Conservation (phyloP, 805 yeast genomes). For the Priceomyces haplophilus region DNA sequence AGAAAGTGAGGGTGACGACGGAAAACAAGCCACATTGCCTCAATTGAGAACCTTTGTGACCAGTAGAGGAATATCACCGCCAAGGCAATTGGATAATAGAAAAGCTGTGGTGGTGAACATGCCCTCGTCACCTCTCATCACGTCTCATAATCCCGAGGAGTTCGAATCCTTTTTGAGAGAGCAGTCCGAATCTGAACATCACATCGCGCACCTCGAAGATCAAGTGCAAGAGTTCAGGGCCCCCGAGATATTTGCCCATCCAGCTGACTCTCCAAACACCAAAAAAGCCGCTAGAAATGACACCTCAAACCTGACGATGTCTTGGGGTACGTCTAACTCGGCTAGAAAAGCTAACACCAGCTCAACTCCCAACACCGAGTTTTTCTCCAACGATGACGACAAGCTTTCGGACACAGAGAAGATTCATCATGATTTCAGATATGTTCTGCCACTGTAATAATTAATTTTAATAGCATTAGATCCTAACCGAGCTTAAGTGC, state of each 20-base stretch:
- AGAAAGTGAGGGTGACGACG: slow-evolving; percentile 10
- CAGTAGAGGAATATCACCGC: slow-evolving; percentile 19
- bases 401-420: not conserved
- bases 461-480: not conserved
- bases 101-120: slow-evolving; percentile 27
- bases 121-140: slow-evolving; percentile 41
- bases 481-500: not conserved
- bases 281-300: slow-evolving; percentile 34
- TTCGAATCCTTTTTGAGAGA: slow-evolving; percentile 15
- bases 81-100: slow-evolving; percentile 15
- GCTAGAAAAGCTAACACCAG: slow-evolving; percentile 12
- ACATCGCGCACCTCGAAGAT: not conserved
- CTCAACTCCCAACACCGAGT: slow-evolving; percentile 28
- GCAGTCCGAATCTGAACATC: slow-evolving; percentile 5
- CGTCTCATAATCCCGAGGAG: slow-evolving; percentile 13
- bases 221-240: not conserved
- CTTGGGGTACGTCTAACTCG: slow-evolving; percentile 15
- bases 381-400: slow-evolving; percentile 20
- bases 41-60: slow-evolving; percentile 29
- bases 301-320: slow-evolving; percentile 32
- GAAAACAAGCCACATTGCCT: slow-evolving; percentile 27
- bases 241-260: not conserved
- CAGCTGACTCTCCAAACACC: slow-evolving; percentile 27
- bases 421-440: slow-evolving; percentile 1
- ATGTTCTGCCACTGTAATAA: not conserved